A percentile compares a stretch with the other conserved stretches of the same genome.
Conservation (phyloP, 306 rosid species). For the Glycyrrhiza uralensis region DNA sequence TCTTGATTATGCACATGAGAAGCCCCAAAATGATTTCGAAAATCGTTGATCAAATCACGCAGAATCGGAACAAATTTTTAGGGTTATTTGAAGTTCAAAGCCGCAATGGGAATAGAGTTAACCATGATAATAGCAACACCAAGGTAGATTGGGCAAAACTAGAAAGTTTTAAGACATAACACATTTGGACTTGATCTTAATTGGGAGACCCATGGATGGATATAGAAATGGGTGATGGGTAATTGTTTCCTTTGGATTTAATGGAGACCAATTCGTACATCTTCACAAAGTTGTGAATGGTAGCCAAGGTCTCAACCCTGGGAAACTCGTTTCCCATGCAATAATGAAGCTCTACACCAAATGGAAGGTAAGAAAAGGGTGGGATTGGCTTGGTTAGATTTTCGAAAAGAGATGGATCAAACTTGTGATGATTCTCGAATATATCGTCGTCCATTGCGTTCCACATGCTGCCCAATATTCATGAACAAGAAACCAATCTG, state of each 20-base stretch:
- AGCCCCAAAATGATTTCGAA: no score
- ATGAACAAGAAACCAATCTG: slow-evolving; percentile 7
- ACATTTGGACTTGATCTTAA: slow-evolving; percentile 43
- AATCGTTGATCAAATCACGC: no score
- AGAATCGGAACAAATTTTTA: no score
- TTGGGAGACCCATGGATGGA: slow-evolving; percentile 50
- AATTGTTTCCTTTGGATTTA: slow-evolving; percentile 33
- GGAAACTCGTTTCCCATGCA: slow-evolving; percentile 61
- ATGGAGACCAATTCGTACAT: slow-evolving; percentile 47
- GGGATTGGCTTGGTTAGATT: slow-evolving; percentile 47
- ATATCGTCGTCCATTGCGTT: slow-evolving; percentile 40
- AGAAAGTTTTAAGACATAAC: slow-evolving; percentile 13
- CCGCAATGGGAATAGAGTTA: no score
- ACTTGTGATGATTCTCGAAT: slow-evolving; percentile 38
- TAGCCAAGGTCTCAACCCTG: slow-evolving; percentile 42
- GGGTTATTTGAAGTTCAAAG: no score
- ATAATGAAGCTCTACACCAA: slow-evolving; percentile 44
- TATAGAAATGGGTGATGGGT: slow-evolving; percentile 52
- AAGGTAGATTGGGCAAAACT: no score
- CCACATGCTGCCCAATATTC: slow-evolving; percentile 47
- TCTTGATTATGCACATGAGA: no score
- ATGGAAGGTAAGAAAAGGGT: slow-evolving; percentile 46
- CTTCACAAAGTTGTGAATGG: slow-evolving; percentile 44
- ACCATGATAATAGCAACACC: neutral
- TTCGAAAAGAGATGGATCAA: slow-evolving; percentile 48